These are phyloP conservation scores for Streptanthus diversifolius DNA, from an alignment of 345 rosid genomes.

Conservation along the genomic window DNA sequence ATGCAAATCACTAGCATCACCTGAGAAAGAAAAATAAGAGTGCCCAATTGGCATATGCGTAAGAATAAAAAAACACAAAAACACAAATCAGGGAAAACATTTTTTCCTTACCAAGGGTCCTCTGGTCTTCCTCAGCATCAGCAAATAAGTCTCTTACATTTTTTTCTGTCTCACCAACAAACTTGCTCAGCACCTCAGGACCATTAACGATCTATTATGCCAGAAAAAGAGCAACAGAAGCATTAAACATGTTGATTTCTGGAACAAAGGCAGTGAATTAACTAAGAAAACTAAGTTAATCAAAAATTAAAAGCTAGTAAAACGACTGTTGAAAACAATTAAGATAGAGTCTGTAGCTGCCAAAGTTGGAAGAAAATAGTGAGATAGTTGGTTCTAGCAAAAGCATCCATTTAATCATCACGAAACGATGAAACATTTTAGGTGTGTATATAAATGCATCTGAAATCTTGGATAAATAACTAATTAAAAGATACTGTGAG, in stretches of 20 bases:
- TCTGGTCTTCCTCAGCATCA: slow-evolving; percentile 97
- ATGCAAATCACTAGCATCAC: slow-evolving; percentile 94
- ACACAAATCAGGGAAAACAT: slow-evolving; percentile 7
- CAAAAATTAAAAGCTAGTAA: background rate
- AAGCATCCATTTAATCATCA: background rate
- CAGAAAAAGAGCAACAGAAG: slow-evolving; percentile 25
- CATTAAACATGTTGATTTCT: background rate
- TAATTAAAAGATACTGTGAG: too few relatives aligned
- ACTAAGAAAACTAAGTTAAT: slow-evolving; percentile 6
- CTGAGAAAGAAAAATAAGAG: slow-evolving; percentile 42
- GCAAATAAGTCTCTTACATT: slow-evolving; percentile 92
- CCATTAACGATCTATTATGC: slow-evolving; percentile 82
- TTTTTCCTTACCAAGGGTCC: slow-evolving; percentile 56
- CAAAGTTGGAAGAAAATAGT: slow-evolving; percentile 2
- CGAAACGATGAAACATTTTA: too few relatives aligned
- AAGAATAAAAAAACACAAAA: slow-evolving; percentile 10
- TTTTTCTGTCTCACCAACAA: slow-evolving; percentile 98
- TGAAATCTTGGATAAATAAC: too few relatives aligned
- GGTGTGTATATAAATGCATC: too few relatives aligned
- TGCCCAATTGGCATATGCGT: slow-evolving; percentile 12
- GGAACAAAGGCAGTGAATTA: slow-evolving; percentile 9
- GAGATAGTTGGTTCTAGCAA: background rate
- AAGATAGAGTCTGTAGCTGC: background rate
- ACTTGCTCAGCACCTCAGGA: slow-evolving; percentile 97
- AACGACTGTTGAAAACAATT: background rate